These are phyloP conservation scores for Phytophthora rubi DNA, from an alignment of 352 stramenopile genomes.

Conservation along the genomic window DNA sequence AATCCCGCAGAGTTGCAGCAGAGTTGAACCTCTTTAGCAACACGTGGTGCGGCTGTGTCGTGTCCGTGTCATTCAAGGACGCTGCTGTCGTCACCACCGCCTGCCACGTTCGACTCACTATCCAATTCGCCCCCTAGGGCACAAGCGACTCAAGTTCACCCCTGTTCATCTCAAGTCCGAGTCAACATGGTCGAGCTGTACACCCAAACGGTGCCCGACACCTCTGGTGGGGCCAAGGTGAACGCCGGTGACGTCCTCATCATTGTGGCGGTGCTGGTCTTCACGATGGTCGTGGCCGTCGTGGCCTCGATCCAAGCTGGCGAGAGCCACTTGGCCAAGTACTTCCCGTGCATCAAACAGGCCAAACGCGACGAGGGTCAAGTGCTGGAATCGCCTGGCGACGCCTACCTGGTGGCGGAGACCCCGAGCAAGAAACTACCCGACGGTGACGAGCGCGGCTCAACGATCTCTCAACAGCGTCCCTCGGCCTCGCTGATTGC, in stretches of 20 bases:
- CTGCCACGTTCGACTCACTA: constrained; percentile 26
- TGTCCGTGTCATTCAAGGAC: constrained; percentile 15
- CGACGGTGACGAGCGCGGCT: constrained; percentile 35
- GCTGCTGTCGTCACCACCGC: constrained; percentile 9
- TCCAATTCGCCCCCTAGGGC: constrained; percentile 22
- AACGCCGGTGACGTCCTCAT: constrained; percentile 45
- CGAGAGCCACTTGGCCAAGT: constrained; percentile 42
- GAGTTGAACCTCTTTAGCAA: constrained; percentile 30
- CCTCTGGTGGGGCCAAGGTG: constrained; percentile 38
- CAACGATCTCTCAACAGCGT: constrained; percentile 27
- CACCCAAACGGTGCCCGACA: constrained; percentile 38
- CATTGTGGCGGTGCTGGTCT: constrained; percentile 38
- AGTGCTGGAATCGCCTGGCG: constrained; percentile 25
- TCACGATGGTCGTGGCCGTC: constrained; percentile 44
- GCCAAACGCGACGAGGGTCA: constrained; percentile 18
- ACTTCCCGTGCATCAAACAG: constrained; percentile 43
- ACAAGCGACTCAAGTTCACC: constrained; percentile 5
- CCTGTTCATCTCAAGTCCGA: constrained; percentile 5
- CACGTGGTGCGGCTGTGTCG: constrained; percentile 16
- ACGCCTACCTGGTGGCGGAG: constrained; percentile 37
- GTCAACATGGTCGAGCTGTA: constrained; percentile 38
- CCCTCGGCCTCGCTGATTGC: constrained; percentile 40
- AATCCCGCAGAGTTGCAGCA: constrained; percentile 1
- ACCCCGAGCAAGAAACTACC: constrained; percentile 36
- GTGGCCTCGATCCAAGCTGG: constrained; percentile 47